Evolutionary conservation across 2,329 filamentous ascomycete species (phyloP).

Genomic region (Aspergillus nomiae): DNA sequence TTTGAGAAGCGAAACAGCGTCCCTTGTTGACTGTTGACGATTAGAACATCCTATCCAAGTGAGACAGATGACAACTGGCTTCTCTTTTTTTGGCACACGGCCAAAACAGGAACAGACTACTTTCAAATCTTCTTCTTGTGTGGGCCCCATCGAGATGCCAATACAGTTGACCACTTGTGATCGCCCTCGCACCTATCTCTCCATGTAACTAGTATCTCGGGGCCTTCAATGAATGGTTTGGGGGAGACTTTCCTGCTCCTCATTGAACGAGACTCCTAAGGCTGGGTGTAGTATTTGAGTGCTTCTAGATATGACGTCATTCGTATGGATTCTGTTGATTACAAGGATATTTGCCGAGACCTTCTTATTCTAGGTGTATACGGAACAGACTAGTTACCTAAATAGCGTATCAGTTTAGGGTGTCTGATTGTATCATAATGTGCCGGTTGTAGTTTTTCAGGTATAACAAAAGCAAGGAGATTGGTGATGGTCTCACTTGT

Average conservation of each 20-base stretch:
- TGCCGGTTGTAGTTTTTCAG: neutral
- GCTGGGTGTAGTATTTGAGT: too few relatives aligned
- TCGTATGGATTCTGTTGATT: neutral
- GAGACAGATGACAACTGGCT: constrained; percentile 1
- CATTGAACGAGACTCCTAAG: neutral
- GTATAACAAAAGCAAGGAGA: neutral
- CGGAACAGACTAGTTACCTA: too few relatives aligned
- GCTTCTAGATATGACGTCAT: neutral
- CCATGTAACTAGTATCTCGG: constrained; percentile 33
- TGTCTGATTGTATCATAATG: neutral
- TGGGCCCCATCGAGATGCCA: constrained; percentile 50
- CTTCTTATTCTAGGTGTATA: neutral
- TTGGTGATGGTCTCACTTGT: neutral
- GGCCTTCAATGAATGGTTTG: constrained; percentile 28
- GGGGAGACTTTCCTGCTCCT: constrained; percentile 12
- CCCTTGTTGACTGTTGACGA: constrained; percentile 31
- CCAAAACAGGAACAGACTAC: constrained; percentile 43
- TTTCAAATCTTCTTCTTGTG: constrained; percentile 44
- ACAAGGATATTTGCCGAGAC: too few relatives aligned
- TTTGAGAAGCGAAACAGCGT: constrained; percentile 25
- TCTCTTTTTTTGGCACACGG: constrained; percentile 18
- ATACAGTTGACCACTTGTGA: constrained; percentile 21
- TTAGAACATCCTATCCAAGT: neutral
- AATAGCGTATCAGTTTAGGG: neutral
- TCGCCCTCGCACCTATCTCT: constrained; percentile 37